Base-by-base conservation (phyloP, 106 monocot species). In the Gastrodia elata region DNA sequence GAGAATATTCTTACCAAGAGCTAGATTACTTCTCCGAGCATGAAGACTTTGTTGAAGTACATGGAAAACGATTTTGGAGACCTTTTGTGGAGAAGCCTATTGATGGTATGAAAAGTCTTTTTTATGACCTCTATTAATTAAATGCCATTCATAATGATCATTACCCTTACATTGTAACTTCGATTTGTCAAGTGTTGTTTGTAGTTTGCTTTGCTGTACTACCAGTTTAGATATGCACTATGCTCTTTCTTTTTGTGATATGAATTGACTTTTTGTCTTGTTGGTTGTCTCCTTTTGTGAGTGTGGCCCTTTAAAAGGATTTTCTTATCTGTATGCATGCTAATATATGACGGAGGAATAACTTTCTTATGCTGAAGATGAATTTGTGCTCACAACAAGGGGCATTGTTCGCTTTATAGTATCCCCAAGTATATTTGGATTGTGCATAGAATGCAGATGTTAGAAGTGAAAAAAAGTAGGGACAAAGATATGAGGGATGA, bases 11-110 rank as follows among this genome's bases (percentile, higher is more conserved):
- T 56, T 78, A 82, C 76, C 90, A 98, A 87, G 93, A 93, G 69
- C 79, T 98, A 71, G 93, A 98, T 58, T 90, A 93, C 72, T 98
- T 98, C 81, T 73, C 91, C 75, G 97, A 98, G 78, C 90, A 91
- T 91, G 97, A 98, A 79, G 97, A 98, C 80, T 98, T 80, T 83
- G 97, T 98, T 75, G 97, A 98, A 76, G 84, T 98, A 65, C 90
- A 88, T 81, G 97, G 97, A 44, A 86, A 91, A 64, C 90, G 88
- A 24, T 98, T 98, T 82, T 88, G 80, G 83, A 98, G 93, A 80
- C 97, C 97, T 41, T 98, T 98, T 83, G 92, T 98, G 69, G 97
- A 98, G 83, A 98, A 98, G 82, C 97, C 97, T 65, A 82, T 98
- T 69, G 81, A 93, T 82, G 97, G 97, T 98, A 70, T 78, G 81